Conservation (phyloP, 31 red algal genomes). For the Porphyra umbilicalis region DNA sequence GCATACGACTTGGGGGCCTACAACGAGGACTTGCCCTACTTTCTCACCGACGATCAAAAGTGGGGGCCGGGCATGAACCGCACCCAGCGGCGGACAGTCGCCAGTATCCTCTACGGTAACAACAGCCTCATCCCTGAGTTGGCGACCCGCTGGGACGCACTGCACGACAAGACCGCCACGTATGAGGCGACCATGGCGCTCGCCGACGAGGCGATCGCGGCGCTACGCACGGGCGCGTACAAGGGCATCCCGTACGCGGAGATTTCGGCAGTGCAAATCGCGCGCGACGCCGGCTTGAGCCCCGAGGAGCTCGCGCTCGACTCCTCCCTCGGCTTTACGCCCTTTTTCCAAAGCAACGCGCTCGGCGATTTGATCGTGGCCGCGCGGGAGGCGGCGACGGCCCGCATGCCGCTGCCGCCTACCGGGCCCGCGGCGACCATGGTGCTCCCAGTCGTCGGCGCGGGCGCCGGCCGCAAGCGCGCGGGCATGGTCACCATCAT, state of each 20-base stretch:
- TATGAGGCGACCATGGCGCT: slow-evolving; percentile 16
- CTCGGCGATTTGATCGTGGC: too few species aligned
- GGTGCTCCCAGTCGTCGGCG: too few species aligned
- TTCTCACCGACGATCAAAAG: slow-evolving; percentile 4
- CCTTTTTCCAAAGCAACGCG: too few species aligned
- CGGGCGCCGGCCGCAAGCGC: slow-evolving; percentile 1
- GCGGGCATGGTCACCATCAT: slow-evolving; percentile 18
- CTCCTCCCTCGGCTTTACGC: neutral
- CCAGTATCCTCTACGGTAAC: slow-evolving; percentile 4
- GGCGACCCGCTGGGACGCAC: neutral
- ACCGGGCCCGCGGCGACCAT: slow-evolving; percentile 10
- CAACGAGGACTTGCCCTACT: slow-evolving; percentile 5
- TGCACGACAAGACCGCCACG: neutral
- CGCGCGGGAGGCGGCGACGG: neutral
- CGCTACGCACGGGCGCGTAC: slow-evolving; percentile 8
- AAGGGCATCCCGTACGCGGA: slow-evolving; percentile 17
- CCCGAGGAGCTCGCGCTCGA: slow-evolving; percentile 14
- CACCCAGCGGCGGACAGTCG: neutral
- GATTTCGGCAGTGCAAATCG: slow-evolving; percentile 12
- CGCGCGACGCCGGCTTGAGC: slow-evolving; percentile 14
- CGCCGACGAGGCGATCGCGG: slow-evolving; percentile 21
- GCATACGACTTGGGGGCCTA: slow-evolving; percentile 4
- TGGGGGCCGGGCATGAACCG: neutral
- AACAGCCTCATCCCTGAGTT: slow-evolving; percentile 12
- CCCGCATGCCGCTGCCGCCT: neutral